Percentiles rank a stretch among this genome's conserved stretches.
Evolutionary conservation across 805 yeast species (phyloP).

Genomic region (Candida peoriensis): DNA sequence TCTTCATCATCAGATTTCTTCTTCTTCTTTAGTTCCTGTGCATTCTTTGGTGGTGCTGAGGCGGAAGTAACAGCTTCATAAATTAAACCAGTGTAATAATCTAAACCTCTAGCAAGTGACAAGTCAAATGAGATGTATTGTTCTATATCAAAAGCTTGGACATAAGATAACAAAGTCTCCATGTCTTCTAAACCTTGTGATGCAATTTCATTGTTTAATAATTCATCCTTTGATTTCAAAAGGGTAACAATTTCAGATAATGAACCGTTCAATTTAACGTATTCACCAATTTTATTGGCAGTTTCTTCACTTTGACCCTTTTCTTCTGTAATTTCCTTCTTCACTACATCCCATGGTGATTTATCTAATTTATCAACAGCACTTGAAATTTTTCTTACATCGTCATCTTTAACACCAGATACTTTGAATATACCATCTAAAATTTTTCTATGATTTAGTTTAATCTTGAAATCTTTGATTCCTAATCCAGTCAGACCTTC

Average conservation of each 20-base stretch:
- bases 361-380: conserved; percentile 98
- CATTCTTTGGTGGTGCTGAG: conserved; percentile 90
- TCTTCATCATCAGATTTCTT: conserved; percentile 64
- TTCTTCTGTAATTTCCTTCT: conserved; percentile 86
- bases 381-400: conserved; percentile 86
- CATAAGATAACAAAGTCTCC: conserved; percentile 65
- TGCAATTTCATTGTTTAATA: conserved; percentile 67
- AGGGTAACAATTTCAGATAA: conserved; percentile 53
- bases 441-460: conserved; percentile 91
- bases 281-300: conserved; percentile 90
- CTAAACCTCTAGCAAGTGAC: conserved; percentile 95
- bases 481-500: conserved; percentile 85
- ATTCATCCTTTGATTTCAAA: conserved; percentile 51
- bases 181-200: conserved; percentile 79
- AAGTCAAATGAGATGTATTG: conserved; percentile 76
- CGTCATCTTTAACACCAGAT: conserved; percentile 92
- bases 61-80: conserved; percentile 95
- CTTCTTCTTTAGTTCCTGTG: conserved; percentile 56
- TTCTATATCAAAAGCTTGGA: conserved; percentile 77
- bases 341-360: conserved; percentile 91
- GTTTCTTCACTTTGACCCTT: conserved; percentile 88
- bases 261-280: conserved; percentile 81
- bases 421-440: conserved; percentile 93
- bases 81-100: conserved; percentile 94
- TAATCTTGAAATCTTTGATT: conserved; percentile 82